A percentile compares a stretch with the other conserved stretches of the same genome.
Conservation (phyloP, 1,284 basidiomycete species). For the Trichosporon ovoides region DNA sequence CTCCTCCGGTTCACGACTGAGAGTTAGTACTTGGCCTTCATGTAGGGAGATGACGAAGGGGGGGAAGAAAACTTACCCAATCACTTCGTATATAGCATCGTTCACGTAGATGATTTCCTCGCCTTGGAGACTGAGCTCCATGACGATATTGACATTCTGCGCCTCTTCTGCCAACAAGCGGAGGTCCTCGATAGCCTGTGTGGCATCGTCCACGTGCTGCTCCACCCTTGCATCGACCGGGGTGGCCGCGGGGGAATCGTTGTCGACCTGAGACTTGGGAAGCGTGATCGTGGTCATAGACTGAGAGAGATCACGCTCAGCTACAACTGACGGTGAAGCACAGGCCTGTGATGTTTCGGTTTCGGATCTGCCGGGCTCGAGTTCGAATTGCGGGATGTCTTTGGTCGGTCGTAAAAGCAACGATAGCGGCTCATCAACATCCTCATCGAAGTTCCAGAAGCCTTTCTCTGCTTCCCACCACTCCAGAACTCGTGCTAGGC, state of each 20-base stretch:
- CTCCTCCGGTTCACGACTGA: constrained; percentile 75
- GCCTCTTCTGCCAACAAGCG: constrained; percentile 83
- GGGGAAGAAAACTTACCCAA: constrained; percentile 82
- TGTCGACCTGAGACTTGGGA: background rate
- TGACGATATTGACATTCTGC: constrained; percentile 87
- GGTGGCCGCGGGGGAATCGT: background rate
- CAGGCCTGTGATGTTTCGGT: background rate
- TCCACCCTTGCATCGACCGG: background rate
- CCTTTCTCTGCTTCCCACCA: constrained; percentile 99
- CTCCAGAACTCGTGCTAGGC: constrained; percentile 90
- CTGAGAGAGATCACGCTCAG: constrained; percentile 2
- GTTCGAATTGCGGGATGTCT: constrained; percentile 24
- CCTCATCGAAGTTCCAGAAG: constrained; percentile 98
- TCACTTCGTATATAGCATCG: constrained; percentile 81
- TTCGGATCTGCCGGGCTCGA: constrained; percentile 4
- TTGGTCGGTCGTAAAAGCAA: constrained; percentile 76
- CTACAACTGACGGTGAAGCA: background rate
- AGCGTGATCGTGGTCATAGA: constrained; percentile 6
- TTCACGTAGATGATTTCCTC: constrained; percentile 85
- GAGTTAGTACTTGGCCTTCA: background rate
- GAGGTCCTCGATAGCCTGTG: constrained; percentile 72
- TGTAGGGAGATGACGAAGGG: background rate
- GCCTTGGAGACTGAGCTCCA: constrained; percentile 90
- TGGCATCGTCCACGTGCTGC: background rate
- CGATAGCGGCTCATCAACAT: constrained; percentile 74